These are phyloP conservation scores for Albifimbria verrucaria DNA, from an alignment of 2,329 filamentous ascomycete genomes.

Conservation along the genomic window DNA sequence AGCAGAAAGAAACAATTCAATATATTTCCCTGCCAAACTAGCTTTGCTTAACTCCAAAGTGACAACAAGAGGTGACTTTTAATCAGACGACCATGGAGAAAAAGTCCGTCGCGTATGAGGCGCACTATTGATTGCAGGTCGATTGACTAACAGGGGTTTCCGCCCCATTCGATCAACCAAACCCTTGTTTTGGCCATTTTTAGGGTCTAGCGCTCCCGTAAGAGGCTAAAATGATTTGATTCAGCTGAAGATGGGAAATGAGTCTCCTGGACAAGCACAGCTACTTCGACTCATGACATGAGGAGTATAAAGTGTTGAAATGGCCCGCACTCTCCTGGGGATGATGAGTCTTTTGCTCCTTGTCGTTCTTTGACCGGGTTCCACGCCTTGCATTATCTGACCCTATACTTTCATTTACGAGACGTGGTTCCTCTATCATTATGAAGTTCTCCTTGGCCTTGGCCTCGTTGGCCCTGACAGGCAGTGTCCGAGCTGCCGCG, in stretches of 20 bases:
- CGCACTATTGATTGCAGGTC: too few relatives aligned
- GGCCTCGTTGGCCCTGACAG: background rate
- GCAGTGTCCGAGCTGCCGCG: slow-evolving; percentile 13
- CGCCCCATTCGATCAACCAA: too few relatives aligned
- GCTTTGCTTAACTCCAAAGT: too few relatives aligned
- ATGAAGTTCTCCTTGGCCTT: background rate
- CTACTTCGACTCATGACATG: background rate
- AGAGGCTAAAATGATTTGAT: background rate
- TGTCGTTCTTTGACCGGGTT: background rate
- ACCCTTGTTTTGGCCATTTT: background rate
- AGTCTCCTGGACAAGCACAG: background rate
- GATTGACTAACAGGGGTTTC: too few relatives aligned
- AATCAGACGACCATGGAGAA: too few relatives aligned
- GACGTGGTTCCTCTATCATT: background rate
- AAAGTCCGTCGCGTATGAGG: too few relatives aligned
- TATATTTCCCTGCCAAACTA: too few relatives aligned
- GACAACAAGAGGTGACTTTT: too few relatives aligned
- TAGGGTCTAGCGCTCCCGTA: background rate
- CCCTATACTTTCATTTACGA: background rate
- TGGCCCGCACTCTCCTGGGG: background rate
- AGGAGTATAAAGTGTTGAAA: background rate
- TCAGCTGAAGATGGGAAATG: background rate
- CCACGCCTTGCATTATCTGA: background rate
- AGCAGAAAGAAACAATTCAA: too few relatives aligned
- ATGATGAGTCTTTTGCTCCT: background rate